These are phyloP conservation scores for Sisymbrium irio DNA, from an alignment of 345 rosid species.

Conservation along the genomic window DNA sequence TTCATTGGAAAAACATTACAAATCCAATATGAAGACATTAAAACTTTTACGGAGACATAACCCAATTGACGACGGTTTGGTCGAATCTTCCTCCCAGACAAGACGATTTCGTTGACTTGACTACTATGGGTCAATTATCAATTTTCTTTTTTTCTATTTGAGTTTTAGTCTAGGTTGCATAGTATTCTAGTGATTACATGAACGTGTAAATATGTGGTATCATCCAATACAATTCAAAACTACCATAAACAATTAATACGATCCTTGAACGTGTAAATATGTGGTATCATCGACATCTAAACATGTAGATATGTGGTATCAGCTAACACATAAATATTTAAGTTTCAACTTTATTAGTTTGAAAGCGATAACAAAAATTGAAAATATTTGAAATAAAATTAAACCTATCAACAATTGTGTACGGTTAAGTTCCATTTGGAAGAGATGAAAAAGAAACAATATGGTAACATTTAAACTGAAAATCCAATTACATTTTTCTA, in stretches of 20 bases:
- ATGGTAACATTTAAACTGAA: too few species aligned
- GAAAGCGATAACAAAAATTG: too few species aligned
- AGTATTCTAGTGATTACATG: background rate
- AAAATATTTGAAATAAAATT: too few species aligned
- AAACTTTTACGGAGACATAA: background rate
- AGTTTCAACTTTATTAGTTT: too few species aligned
- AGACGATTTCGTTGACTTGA: constrained; percentile 16
- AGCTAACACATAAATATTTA: background rate
- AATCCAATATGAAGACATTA: background rate
- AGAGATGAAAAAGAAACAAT: too few species aligned
- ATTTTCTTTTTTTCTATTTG: background rate
- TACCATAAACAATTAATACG: background rate
- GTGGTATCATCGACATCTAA: too few species aligned
- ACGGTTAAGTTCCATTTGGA: too few species aligned
- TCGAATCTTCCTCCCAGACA: constrained; percentile 21
- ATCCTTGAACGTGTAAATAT: too few species aligned
- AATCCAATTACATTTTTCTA: too few species aligned
- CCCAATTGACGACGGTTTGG: constrained; percentile 16
- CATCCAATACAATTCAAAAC: background rate
- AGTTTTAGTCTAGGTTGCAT: background rate
- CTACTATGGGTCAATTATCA: background rate
- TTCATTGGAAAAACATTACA: background rate
- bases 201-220: background rate
- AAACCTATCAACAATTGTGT: too few species aligned
- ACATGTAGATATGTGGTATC: too few species aligned